Percentiles rank a stretch among this genome's conserved stretches.
These are phyloP conservation scores for Trichosporon inkin DNA, from an alignment of 1,284 basidiomycete genomes.

Conservation along the genomic window DNA sequence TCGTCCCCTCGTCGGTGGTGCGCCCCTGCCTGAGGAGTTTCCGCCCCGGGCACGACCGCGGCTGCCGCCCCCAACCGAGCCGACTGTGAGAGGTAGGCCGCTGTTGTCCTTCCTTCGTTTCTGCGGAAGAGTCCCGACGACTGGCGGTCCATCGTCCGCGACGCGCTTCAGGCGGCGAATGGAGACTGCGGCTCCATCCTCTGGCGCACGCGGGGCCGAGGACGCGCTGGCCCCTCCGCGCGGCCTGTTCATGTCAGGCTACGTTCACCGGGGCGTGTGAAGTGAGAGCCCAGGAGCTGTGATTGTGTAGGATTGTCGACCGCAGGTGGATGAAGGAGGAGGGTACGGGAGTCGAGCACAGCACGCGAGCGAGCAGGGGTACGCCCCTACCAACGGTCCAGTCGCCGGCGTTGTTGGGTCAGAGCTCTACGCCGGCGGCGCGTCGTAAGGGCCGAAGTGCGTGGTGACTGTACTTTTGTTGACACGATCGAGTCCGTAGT, in stretches of 20 bases:
- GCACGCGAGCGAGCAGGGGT: too few species aligned
- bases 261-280: too few species aligned
- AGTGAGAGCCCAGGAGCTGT: too few species aligned
- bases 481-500: neutral
- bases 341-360: too few species aligned
- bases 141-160: neutral
- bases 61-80: neutral
- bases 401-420: neutral
- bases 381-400: too few species aligned
- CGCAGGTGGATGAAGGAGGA: too few species aligned
- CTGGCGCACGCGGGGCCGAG: neutral
- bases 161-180: conserved; percentile 1
- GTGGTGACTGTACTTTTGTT: neutral
- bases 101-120: neutral
- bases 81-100: neutral
- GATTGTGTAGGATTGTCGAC: too few species aligned
- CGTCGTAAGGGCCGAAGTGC: neutral
- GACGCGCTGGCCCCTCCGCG: neutral
- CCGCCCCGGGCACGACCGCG: neutral
- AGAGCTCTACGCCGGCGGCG: neutral
- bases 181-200: neutral
- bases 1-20: neutral
- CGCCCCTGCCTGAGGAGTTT: neutral
- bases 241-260: neutral
- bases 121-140: neutral